Evolutionary conservation across 2,329 filamentous ascomycete species (phyloP).

Genomic region (Apiospora saccharicola): DNA sequence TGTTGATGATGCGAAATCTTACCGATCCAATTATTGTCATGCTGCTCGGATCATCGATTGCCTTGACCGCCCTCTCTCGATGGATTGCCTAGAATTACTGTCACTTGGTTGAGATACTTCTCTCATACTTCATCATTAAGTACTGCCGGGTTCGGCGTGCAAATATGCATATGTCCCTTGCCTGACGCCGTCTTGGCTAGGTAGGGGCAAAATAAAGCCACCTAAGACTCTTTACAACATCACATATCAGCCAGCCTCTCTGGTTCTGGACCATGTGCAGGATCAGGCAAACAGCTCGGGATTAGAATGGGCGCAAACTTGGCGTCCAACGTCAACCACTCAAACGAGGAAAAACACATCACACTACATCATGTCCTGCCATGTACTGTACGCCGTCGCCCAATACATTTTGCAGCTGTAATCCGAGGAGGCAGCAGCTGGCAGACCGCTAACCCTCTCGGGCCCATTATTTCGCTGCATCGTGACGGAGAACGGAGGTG

Average conservation of each 20-base stretch:
- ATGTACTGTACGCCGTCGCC: background rate
- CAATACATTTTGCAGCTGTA: background rate
- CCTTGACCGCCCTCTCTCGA: background rate
- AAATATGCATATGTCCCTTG: background rate
- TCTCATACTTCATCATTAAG: background rate
- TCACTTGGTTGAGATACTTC: background rate
- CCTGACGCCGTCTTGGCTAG: background rate
- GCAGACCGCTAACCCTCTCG: background rate
- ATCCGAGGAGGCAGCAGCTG: background rate
- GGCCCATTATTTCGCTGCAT: background rate
- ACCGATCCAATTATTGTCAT: background rate
- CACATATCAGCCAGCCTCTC: background rate
- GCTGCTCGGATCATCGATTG: background rate
- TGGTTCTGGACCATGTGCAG: background rate
- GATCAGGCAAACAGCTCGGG: background rate
- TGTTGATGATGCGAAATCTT: background rate
- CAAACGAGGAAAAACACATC: background rate
- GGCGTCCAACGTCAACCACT: background rate
- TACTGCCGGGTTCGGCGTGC: background rate
- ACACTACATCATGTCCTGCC: background rate
- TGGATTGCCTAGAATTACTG: too few species aligned
- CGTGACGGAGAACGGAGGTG: background rate
- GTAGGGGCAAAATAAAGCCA: background rate
- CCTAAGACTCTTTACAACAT: background rate
- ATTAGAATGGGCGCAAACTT: background rate